Evolutionary conservation across 306 rosid species (phyloP).

Genomic region (Pachyrhizus erosus): DNA sequence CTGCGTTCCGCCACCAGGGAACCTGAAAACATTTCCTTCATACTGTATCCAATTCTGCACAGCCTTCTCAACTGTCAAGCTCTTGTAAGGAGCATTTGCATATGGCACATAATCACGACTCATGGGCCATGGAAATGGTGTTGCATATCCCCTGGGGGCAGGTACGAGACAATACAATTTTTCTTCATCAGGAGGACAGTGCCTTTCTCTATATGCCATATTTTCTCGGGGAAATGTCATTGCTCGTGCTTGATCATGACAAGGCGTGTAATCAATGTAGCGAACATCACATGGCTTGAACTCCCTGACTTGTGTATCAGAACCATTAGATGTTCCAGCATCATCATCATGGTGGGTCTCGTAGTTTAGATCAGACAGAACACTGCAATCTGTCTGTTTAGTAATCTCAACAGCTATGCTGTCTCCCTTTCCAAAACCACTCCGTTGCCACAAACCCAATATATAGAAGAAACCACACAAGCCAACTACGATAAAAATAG

Average conservation of each 20-base stretch:
- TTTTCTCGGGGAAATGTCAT: slow-evolving; percentile 75
- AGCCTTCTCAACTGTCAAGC: slow-evolving; percentile 88
- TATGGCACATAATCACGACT: slow-evolving; percentile 85
- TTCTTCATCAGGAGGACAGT: slow-evolving; percentile 75
- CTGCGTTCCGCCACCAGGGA: slow-evolving; percentile 91
- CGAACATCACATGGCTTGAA: slow-evolving; percentile 60
- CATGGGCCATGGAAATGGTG: slow-evolving; percentile 83
- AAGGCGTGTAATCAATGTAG: slow-evolving; percentile 77
- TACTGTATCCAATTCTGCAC: slow-evolving; percentile 89
- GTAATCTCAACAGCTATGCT: slow-evolving; percentile 78
- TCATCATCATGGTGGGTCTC: slow-evolving; percentile 72
- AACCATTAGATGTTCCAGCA: slow-evolving; percentile 45
- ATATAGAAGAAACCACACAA: slow-evolving; percentile 83
- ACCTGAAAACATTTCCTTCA: slow-evolving; percentile 85
- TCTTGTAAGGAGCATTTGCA: slow-evolving; percentile 82
- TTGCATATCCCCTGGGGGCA: slow-evolving; percentile 77
- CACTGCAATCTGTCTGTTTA: slow-evolving; percentile 73
- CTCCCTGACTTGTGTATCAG: slow-evolving; percentile 48
- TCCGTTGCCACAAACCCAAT: slow-evolving; percentile 87
- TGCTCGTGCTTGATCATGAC: slow-evolving; percentile 78
- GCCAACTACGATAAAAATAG: slow-evolving; percentile 66
- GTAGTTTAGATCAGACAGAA: slow-evolving; percentile 69
- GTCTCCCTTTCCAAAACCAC: slow-evolving; percentile 92
- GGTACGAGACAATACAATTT: slow-evolving; percentile 80
- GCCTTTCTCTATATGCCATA: slow-evolving; percentile 84